Evolutionary conservation across 768 basidiomycete species (phyloP), one percentile per base, ranked within the genome.

Genomic region (Multifurca ochricompacta): DNA sequence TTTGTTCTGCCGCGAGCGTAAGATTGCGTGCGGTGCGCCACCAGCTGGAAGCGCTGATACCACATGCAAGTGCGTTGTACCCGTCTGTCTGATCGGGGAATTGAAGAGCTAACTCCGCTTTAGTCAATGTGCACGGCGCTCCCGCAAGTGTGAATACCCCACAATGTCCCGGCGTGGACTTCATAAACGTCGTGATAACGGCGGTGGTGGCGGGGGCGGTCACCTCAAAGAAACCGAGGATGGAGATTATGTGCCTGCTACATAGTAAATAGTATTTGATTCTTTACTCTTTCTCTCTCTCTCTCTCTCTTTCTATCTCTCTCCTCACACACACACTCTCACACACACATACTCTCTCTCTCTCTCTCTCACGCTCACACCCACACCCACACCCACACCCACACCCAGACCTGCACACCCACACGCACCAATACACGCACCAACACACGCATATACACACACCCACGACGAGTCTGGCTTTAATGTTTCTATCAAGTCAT

Each of bases 1-100:
- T 52, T 62, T 69, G 13, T 74, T 74, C 53, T 74, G 73, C 54
- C 62, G 72, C 18, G 71, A 72, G 52, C 68, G 73, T 25, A 74
- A 74, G 66, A 73, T 74, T 41, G 71, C 71, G 1, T 74, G 73
- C 55, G 69, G 58, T 16, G 53, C 58, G 50, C 60, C 60, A 11
- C 51, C 53, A 1, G 47, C 44, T 5, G 60, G 58, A 40, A 56
- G 53, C 47, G 49, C 59, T 9, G 53, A 61, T 43, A 44, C 58
- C 16, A 48, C 58, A 7, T 61, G 60, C 60, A 61, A 61, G 60
- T 61, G 40, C 28, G 60, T 59, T 13, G 25, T 27, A 3, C 18
- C 48, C 35, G 6, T 46, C 25, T 41, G 14, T 19, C 23, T 39
- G 19, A 52, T 45, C 27, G 35, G 41, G 35, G 31, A 37, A 45